Percentiles rank a stretch among this genome's conserved stretches.
Evolutionary conservation across 2,329 filamentous ascomycete species (phyloP).

Genomic region (Talaromyces sp.): DNA sequence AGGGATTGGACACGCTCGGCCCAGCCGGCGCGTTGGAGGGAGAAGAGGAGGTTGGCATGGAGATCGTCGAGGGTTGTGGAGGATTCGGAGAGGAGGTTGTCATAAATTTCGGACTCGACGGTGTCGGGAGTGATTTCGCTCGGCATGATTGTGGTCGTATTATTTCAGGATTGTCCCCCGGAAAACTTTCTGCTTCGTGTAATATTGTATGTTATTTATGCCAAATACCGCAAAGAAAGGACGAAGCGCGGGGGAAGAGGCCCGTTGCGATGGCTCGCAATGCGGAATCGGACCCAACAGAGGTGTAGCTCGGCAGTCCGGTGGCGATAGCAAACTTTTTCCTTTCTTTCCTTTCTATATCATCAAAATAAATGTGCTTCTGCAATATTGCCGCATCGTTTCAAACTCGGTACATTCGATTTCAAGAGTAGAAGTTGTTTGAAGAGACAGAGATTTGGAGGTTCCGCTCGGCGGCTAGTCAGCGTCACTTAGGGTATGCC

Average conservation of each 20-base stretch:
- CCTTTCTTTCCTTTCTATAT: not conserved
- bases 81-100: conserved; percentile 14
- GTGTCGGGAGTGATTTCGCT: conserved; percentile 13
- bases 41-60: conserved; percentile 52
- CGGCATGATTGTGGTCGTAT: conserved; percentile 5
- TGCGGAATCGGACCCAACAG: not conserved
- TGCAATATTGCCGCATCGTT: not conserved
- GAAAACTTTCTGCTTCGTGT: not conserved
- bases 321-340: not conserved
- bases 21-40: conserved; percentile 58
- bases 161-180: not conserved
- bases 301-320: not conserved
- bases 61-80: conserved; percentile 40
- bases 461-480: not conserved
- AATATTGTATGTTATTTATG: not conserved
- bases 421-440: not conserved
- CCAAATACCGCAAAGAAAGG: not conserved
- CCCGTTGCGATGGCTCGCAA: not conserved
- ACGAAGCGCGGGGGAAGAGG: not conserved
- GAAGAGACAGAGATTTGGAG: not conserved
- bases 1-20: conserved; percentile 54
- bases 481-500: not conserved
- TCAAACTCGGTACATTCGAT: not conserved
- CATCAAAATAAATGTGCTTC: not conserved
- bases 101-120: conserved; percentile 17